phyloP scores from a whole-genome alignment of 208 protist species.

The Acanthamoeba healyi region DNA sequence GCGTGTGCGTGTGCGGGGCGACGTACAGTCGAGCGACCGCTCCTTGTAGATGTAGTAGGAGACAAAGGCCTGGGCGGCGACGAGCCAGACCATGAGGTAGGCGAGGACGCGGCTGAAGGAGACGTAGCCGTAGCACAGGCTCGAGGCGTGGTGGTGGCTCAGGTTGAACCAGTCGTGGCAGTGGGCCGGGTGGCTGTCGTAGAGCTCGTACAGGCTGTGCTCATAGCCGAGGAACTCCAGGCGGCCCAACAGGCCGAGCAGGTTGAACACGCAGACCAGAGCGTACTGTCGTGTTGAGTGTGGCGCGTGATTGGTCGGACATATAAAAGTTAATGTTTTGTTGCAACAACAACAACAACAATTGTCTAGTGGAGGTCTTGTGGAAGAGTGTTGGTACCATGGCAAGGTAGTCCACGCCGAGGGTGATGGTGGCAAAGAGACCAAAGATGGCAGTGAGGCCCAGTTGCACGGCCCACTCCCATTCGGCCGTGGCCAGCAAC shows the following conservation, averaged over 20 bases:
- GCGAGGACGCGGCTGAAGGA: conserved; percentile 65
- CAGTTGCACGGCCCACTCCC: conserved; percentile 38
- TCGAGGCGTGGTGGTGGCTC: conserved; percentile 37
- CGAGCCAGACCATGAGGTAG: conserved; percentile 56
- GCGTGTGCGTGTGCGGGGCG: no score
- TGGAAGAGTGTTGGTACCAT: not conserved
- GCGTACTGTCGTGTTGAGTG: conserved; percentile 9
- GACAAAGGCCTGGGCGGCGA: conserved; percentile 60
- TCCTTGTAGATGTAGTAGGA: conserved; percentile 74
- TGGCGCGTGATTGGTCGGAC: no score
- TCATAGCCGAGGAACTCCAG: conserved; percentile 4
- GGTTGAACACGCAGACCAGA: conserved; percentile 42
- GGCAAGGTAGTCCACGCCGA: conserved; percentile 43
- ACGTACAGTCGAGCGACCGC: conserved; percentile 31
- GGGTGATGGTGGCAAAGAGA: conserved; percentile 64
- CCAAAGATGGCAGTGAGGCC: conserved; percentile 52
- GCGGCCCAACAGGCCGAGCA: conserved; percentile 37
- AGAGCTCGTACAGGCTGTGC: conserved; percentile 45
- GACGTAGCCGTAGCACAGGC: conserved; percentile 67
- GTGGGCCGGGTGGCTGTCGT: not conserved
- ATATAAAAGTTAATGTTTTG: no score
- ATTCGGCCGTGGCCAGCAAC: conserved; percentile 20
- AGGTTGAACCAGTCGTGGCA: conserved; percentile 54
- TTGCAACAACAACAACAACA: not conserved
- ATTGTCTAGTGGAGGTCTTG: not conserved